Evolutionary conservation across 441 rosid species (phyloP).

Genomic region (Eutrema salsugineum): DNA sequence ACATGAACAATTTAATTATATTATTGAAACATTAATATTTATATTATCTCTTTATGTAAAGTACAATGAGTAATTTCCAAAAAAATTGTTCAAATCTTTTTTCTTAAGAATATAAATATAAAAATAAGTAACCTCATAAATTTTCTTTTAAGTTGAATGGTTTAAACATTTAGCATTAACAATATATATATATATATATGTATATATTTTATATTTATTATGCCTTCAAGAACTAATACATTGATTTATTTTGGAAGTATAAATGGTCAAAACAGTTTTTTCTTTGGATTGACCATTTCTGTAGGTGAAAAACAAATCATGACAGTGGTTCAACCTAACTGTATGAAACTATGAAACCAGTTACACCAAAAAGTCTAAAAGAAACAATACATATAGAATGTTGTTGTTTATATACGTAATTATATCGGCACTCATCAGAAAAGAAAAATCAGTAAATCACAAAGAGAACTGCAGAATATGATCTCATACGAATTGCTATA

Average conservation of each 20-base stretch:
- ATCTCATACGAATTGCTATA: neutral
- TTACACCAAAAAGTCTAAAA: constrained; percentile 1
- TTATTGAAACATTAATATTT: too few relatives aligned
- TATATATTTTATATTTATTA: too few relatives aligned
- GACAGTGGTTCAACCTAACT: constrained; percentile 12
- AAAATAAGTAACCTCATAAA: neutral
- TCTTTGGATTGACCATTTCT: neutral
- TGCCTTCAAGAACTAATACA: neutral
- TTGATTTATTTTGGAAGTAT: neutral
- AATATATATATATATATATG: too few relatives aligned
- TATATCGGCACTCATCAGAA: neutral
- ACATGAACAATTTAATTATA: neutral
- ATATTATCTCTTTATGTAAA: too few relatives aligned
- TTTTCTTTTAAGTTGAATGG: neutral
- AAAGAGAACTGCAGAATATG: neutral
- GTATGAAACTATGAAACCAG: neutral
- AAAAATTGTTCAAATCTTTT: neutral
- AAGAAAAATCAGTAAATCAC: neutral
- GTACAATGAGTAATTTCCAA: too few relatives aligned
- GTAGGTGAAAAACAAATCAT: neutral
- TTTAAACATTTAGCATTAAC: neutral
- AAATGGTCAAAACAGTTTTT: neutral
- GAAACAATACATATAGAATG: neutral
- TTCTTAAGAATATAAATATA: neutral
- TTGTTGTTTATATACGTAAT: neutral